A percentile compares a stretch with the other conserved stretches of the same genome.
Conservation (phyloP, 208 protist genomes). For the Strigomonas oncopelti region DNA sequence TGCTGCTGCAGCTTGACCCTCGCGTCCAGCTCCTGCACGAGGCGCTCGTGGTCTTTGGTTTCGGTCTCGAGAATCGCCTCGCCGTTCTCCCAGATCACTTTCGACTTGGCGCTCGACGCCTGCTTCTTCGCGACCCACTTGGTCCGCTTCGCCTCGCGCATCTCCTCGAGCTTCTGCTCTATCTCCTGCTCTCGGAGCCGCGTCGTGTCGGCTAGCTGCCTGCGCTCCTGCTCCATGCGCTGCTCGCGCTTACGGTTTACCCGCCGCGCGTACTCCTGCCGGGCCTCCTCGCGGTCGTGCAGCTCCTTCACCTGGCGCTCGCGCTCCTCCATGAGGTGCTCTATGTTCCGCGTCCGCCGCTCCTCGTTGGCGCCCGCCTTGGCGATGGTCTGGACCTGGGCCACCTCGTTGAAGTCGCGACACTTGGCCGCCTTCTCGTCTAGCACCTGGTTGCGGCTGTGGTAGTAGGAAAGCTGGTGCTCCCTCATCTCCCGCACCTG, state of each 20-base stretch:
- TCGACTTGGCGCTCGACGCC: conserved; percentile 34
- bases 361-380: conserved; percentile 38
- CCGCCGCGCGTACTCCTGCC: conserved; percentile 36
- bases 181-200: conserved; percentile 34
- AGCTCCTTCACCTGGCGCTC: conserved; percentile 40
- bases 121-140: conserved; percentile 33
- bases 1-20: conserved; percentile 44
- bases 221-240: conserved; percentile 29
- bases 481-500: conserved; percentile 41
- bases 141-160: conserved; percentile 35
- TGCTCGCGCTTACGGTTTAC: conserved; percentile 25
- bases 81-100: conserved; percentile 41
- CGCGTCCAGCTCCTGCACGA: conserved; percentile 52
- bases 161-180: conserved; percentile 39
- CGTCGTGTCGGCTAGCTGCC: conserved; percentile 22
- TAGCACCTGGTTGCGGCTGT: conserved; percentile 39
- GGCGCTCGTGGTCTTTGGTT: conserved; percentile 35
- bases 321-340: conserved; percentile 40
- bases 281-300: conserved; percentile 31
- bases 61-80: conserved; percentile 37
- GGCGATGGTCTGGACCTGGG: conserved; percentile 37
- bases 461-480: conserved; percentile 49
- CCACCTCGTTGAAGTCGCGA: conserved; percentile 31
- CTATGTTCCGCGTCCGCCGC: conserved; percentile 37
- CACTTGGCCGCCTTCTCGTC: conserved; percentile 41